phyloP scores from a whole-genome alignment of 2,329 filamentous ascomycete species.

The Aspergillus sp. region DNA sequence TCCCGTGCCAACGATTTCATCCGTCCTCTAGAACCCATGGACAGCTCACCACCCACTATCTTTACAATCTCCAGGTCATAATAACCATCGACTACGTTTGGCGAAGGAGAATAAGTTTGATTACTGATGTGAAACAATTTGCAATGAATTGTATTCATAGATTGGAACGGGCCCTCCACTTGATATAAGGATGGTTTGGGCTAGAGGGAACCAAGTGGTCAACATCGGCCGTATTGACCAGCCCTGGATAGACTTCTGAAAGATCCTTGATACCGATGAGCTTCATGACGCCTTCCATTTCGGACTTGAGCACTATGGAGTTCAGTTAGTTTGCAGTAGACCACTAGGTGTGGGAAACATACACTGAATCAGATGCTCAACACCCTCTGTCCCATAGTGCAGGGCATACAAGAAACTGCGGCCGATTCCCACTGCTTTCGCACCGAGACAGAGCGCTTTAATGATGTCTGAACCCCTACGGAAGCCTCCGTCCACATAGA shows the following conservation, averaged over 20 bases:
- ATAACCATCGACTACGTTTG: no score
- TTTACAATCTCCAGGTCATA: no score
- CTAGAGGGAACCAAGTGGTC: conserved; percentile 4
- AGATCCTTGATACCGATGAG: conserved; percentile 6
- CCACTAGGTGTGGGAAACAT: background rate
- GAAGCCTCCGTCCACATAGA: conserved; percentile 57
- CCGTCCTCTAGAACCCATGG: no score
- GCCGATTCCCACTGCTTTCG: conserved; percentile 2
- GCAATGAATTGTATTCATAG: background rate
- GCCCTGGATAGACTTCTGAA: conserved; percentile 1
- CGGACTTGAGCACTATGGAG: background rate
- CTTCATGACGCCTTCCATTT: conserved; percentile 9
- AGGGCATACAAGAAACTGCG: conserved; percentile 5
- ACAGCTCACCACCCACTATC: no score
- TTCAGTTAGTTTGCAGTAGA: background rate
- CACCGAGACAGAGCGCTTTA: conserved; percentile 6
- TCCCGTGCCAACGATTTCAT: no score
- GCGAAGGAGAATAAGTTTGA: no score
- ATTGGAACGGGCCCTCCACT: background rate
- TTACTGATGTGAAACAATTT: background rate
- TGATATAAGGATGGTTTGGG: conserved; percentile 4
- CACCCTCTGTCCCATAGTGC: conserved; percentile 6
- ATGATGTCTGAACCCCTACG: conserved; percentile 44
- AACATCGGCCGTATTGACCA: conserved; percentile 7
- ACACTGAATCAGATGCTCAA: conserved; percentile 2